These are phyloP conservation scores for Ophiostoma ips DNA, from an alignment of 2,329 filamentous ascomycete species.

Conservation along the genomic window DNA sequence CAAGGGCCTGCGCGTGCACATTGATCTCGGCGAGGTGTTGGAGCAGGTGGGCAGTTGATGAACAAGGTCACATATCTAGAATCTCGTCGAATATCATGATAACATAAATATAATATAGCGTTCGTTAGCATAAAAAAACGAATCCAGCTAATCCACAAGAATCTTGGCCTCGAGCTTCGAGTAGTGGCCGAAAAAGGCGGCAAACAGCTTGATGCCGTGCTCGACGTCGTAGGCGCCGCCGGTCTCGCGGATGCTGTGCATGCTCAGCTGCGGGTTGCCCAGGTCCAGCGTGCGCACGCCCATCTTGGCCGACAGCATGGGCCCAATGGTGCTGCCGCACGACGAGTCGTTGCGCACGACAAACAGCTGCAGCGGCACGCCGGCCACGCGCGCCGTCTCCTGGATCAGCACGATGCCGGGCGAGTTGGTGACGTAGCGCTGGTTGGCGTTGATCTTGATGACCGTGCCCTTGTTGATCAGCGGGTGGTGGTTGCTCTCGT, in stretches of 20 bases:
- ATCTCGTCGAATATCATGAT: too few species aligned
- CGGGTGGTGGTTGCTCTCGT: slow-evolving; percentile 80
- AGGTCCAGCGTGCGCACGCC: slow-evolving; percentile 83
- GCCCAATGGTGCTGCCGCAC: slow-evolving; percentile 92
- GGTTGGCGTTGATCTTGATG: slow-evolving; percentile 97
- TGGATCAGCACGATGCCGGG: slow-evolving; percentile 88
- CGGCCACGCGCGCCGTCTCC: slow-evolving; percentile 60
- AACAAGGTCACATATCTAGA: neutral
- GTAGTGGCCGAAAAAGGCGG: slow-evolving; percentile 75
- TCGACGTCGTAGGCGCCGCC: slow-evolving; percentile 79
- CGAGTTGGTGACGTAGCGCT: slow-evolving; percentile 90
- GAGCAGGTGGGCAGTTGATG: slow-evolving; percentile 1
- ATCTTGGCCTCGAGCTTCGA: slow-evolving; percentile 73
- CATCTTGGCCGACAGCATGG: slow-evolving; percentile 81
- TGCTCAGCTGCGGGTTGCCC: slow-evolving; percentile 85
- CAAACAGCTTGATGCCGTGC: slow-evolving; percentile 73
- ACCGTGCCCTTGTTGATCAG: slow-evolving; percentile 95
- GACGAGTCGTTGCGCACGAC: slow-evolving; percentile 91
- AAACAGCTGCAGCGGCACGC: slow-evolving; percentile 85
- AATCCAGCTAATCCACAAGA: slow-evolving; percentile 67
- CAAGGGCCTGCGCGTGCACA: slow-evolving; percentile 14
- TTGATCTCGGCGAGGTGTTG: slow-evolving; percentile 12
- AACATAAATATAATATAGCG: neutral
- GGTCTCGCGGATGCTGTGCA: slow-evolving; percentile 95
- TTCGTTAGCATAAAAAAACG: too few species aligned